These are phyloP conservation scores for Aschersonia sp. DNA, from an alignment of 2,329 filamentous ascomycete genomes.

Conservation along the genomic window DNA sequence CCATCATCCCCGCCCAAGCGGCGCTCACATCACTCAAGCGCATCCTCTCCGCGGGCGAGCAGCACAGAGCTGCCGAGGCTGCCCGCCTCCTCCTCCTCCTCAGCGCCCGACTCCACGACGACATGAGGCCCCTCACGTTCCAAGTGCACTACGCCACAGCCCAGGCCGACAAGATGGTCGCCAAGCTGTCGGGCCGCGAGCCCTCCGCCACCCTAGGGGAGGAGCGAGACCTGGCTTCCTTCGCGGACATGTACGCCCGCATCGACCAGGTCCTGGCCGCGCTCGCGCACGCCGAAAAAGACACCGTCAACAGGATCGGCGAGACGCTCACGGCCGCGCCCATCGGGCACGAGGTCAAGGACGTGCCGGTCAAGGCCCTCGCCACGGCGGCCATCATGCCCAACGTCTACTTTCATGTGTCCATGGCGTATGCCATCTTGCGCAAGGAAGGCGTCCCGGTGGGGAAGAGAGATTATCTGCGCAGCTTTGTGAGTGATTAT, in stretches of 20 bases:
- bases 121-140: slow-evolving; percentile 22
- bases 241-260: slow-evolving; percentile 14
- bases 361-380: neutral
- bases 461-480: slow-evolving; percentile 37
- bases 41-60: slow-evolving; percentile 17
- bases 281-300: slow-evolving; percentile 15
- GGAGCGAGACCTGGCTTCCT: slow-evolving; percentile 10
- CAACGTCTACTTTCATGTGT: slow-evolving; percentile 43
- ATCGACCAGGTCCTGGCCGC: slow-evolving; percentile 11
- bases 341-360: neutral
- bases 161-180: slow-evolving; percentile 11
- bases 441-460: slow-evolving; percentile 37
- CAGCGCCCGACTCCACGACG: slow-evolving; percentile 16
- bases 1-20: slow-evolving; percentile 12
- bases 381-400: slow-evolving; percentile 9
- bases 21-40: slow-evolving; percentile 11
- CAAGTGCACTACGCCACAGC: slow-evolving; percentile 17
- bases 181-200: slow-evolving; percentile 13
- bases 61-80: slow-evolving; percentile 5
- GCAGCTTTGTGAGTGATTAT: slow-evolving; percentile 5
- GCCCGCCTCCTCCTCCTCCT: slow-evolving; percentile 12
- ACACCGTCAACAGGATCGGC: slow-evolving; percentile 14
- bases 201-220: slow-evolving; percentile 10
- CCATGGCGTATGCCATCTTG: slow-evolving; percentile 37
- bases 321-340: slow-evolving; percentile 5